A percentile compares a stretch with the other conserved stretches of the same genome.
Evolutionary conservation across 208 protist species (phyloP).

Genomic region (Acanthamoeba triangularis): DNA sequence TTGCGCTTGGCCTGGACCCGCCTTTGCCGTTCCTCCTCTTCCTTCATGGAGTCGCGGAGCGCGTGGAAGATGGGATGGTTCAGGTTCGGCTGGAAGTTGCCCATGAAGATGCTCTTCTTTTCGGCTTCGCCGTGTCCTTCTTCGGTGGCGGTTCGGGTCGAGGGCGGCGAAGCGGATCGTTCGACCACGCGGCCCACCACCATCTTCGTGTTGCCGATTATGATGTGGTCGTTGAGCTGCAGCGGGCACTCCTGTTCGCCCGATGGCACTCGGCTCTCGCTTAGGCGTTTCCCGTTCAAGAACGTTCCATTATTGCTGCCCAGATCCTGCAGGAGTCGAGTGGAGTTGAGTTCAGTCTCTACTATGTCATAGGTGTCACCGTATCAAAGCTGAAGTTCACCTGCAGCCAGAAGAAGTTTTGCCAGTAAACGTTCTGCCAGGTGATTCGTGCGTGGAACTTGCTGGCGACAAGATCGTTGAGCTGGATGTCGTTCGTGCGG

Average conservation of each 20-base stretch:
- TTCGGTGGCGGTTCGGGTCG: not conserved
- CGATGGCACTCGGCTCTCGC: constrained; percentile 36
- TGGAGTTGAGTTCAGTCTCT: too few species aligned
- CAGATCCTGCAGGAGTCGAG: not conserved
- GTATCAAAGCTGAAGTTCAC: not conserved
- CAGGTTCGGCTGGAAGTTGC: constrained; percentile 62
- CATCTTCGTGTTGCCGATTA: constrained; percentile 23
- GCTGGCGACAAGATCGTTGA: constrained; percentile 53
- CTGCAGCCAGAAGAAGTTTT: constrained; percentile 64
- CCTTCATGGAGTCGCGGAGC: constrained; percentile 21
- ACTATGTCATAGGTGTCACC: too few species aligned
- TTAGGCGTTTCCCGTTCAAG: constrained; percentile 44
- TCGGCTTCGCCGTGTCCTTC: not conserved
- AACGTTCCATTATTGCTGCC: constrained; percentile 62
- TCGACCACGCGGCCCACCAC: not conserved
- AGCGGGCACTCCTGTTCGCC: constrained; percentile 63
- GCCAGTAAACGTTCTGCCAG: constrained; percentile 67
- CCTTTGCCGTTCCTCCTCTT: constrained; percentile 8
- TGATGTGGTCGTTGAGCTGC: constrained; percentile 52
- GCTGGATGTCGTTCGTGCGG: constrained; percentile 32
- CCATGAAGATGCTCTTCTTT: constrained; percentile 27
- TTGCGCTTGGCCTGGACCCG: not conserved
- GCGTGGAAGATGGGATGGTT: constrained; percentile 51
- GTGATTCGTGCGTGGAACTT: constrained; percentile 56
- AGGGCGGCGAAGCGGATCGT: not conserved